Evolutionary conservation across 257 asterid species (phyloP).

Genomic region (Apocynum venetum): DNA sequence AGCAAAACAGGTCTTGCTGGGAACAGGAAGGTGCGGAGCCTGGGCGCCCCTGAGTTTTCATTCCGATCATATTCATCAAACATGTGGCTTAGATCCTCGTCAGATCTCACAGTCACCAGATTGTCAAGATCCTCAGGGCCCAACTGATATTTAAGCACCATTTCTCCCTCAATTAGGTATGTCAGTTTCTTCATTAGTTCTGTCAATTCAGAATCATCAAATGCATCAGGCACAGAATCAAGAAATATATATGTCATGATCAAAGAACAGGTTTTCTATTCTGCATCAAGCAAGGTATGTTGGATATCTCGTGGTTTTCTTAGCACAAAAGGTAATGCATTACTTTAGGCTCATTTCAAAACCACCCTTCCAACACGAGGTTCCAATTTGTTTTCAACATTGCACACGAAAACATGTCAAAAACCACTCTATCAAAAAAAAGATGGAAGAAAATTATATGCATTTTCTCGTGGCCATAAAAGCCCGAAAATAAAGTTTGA

Average conservation of each 20-base stretch:
- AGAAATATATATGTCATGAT: background rate
- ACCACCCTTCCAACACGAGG: background rate
- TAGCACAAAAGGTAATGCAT: no score
- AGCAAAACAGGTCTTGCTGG: conserved; percentile 38
- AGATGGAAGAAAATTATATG: background rate
- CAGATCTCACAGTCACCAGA: conserved; percentile 62
- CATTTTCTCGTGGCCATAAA: background rate
- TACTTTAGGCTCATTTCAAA: background rate
- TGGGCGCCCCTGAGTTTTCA: conserved; percentile 39
- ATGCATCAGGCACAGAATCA: background rate
- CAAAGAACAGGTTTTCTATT: background rate
- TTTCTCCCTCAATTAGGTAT: conserved; percentile 54
- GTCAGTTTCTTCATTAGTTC: conserved; percentile 80
- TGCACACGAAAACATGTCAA: background rate
- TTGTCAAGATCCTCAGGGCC: conserved; percentile 80
- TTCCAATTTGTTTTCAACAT: background rate
- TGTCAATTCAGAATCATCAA: conserved; percentile 16
- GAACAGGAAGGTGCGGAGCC: conserved; percentile 71
- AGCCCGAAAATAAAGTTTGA: no score
- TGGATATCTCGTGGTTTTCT: no score
- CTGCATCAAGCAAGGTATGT: no score
- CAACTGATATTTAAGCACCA: conserved; percentile 75
- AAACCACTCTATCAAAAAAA: background rate
- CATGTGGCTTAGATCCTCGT: conserved; percentile 80
- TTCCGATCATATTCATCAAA: conserved; percentile 52